These are phyloP conservation scores for Graphilbum sp. DNA, from an alignment of 2,329 filamentous ascomycete species.

Conservation along the genomic window DNA sequence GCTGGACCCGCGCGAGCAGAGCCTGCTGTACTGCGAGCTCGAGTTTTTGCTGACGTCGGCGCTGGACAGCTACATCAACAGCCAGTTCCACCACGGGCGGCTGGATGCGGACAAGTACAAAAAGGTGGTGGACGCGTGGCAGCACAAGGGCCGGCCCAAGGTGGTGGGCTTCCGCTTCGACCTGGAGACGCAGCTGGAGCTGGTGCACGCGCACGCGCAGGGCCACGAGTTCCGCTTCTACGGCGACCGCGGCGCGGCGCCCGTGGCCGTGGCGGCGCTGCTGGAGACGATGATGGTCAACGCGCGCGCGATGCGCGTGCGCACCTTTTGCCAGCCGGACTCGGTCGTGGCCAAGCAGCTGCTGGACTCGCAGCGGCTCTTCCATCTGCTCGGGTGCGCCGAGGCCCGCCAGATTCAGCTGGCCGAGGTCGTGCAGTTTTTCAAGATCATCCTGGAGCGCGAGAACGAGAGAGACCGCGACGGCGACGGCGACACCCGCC, in stretches of 20 bases:
- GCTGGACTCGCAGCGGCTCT: constrained; percentile 32
- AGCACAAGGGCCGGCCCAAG: constrained; percentile 32
- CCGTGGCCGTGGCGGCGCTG: constrained; percentile 27
- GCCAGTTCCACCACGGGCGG: constrained; percentile 38
- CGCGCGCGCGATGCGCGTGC: constrained; percentile 33
- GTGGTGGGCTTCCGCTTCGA: constrained; percentile 43
- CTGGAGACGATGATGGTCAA: constrained; percentile 35
- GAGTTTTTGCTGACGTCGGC: constrained; percentile 36
- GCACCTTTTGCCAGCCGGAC: constrained; percentile 42
- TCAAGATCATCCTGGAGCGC: constrained; percentile 33
- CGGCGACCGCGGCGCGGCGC: constrained; percentile 26
- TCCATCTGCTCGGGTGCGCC: constrained; percentile 30
- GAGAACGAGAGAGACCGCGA: constrained; percentile 14
- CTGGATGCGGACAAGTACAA: constrained; percentile 34
- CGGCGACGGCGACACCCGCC: neutral
- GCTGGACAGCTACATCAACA: constrained; percentile 33
- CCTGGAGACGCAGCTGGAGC: constrained; percentile 41
- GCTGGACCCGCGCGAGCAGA: constrained; percentile 38
- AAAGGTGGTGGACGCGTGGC: constrained; percentile 34
- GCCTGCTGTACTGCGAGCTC: constrained; percentile 41
- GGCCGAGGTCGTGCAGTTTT: constrained; percentile 35
- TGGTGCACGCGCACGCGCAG: constrained; percentile 30
- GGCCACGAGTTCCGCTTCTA: constrained; percentile 34
- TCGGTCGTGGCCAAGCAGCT: constrained; percentile 41
- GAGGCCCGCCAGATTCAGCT: constrained; percentile 28